These are phyloP conservation scores for Phytophthora rubi DNA, from an alignment of 352 stramenopile species.

Conservation along the genomic window DNA sequence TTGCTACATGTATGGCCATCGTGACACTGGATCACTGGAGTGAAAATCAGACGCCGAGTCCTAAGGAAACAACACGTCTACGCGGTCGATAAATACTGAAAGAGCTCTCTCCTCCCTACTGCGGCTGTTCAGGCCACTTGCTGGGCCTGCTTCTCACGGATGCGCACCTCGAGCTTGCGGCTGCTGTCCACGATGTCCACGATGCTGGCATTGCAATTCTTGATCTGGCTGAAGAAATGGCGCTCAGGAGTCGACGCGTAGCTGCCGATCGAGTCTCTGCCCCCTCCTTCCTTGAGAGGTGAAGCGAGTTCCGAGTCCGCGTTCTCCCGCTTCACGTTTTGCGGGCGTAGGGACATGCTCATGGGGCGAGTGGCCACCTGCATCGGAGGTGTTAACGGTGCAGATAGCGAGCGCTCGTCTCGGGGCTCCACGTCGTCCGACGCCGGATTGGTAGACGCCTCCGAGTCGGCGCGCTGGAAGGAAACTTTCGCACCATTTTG, in stretches of 20 bases:
- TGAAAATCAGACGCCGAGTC: not conserved
- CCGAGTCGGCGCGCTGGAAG: slow-evolving; percentile 12
- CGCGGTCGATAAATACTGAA: slow-evolving; percentile 41
- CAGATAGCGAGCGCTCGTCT: slow-evolving; percentile 16
- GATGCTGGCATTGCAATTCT: slow-evolving; percentile 37
- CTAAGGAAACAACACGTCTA: slow-evolving; percentile 4
- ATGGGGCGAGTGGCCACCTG: slow-evolving; percentile 24
- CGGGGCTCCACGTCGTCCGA: slow-evolving; percentile 15
- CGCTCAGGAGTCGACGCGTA: slow-evolving; percentile 34
- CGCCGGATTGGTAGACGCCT: slow-evolving; percentile 19
- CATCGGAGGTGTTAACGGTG: slow-evolving; percentile 12
- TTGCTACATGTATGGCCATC: not conserved
- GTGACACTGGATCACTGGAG: not conserved
- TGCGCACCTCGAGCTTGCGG: slow-evolving; percentile 25
- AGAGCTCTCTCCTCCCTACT: not conserved
- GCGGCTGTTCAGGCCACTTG: not conserved
- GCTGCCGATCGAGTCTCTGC: slow-evolving; percentile 29
- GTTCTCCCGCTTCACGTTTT: slow-evolving; percentile 27
- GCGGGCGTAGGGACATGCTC: slow-evolving; percentile 21
- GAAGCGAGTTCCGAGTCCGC: slow-evolving; percentile 15
- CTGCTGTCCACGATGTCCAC: slow-evolving; percentile 40
- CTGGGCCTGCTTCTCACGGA: slow-evolving; percentile 32
- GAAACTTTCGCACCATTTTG: not conserved
- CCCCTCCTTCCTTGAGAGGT: slow-evolving; percentile 25
- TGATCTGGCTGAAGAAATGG: slow-evolving; percentile 39